Base-by-base conservation (phyloP, 768 basidiomycete genomes). In the Leccinum barrowsii region DNA sequence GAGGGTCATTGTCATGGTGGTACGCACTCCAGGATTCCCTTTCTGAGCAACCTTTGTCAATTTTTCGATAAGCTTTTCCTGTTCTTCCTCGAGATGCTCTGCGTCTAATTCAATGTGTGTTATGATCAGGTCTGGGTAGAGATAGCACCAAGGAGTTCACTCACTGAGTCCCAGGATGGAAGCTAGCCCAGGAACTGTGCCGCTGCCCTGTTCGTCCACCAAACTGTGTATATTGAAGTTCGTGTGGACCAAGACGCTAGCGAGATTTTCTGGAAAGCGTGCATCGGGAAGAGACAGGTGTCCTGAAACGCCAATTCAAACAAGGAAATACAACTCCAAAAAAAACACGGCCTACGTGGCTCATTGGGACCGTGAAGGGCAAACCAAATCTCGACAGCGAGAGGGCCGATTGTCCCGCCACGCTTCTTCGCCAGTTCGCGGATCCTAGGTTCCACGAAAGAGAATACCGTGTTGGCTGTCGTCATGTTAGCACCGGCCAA, bases 1-100 rank as follows among this genome's bases (percentile, higher is more conserved):
- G 34, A 69, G n/a, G 1, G 68, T 70, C 54, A 68, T 47, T 5
- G 66, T 69, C 12, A 66, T 62, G 28, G 66, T 60, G 4, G 61
- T 70, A 11, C 68, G 68, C 21, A 60, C 68, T 21, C 51, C 55
- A 17, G 53, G 22, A 44, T 56, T 52, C 7, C 54, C 49, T 0
- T 28, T 51, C 34, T 13, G 19, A 48, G 22, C 47, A 21, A 15
- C 47, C n/a, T 46, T 46, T 21, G n/a, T 21, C 11, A 46, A 46
- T 46, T 46, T 12, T 6, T 6, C 8, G n/a, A 19, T 46, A 5
- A 46, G 44, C 11, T 46, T 21, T 12, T 46, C 5, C 44, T 46
- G 61, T 4, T 5, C 12, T 2, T 10, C 24, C 5, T 1, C 26
- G 42, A 67, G 60, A 17, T 48, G 34, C 1, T 6, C 0, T 2